Evolutionary conservation across 2,329 filamentous ascomycete species (phyloP), one percentile per base, ranked within the genome.

Genomic region (Xylaria sp.): DNA sequence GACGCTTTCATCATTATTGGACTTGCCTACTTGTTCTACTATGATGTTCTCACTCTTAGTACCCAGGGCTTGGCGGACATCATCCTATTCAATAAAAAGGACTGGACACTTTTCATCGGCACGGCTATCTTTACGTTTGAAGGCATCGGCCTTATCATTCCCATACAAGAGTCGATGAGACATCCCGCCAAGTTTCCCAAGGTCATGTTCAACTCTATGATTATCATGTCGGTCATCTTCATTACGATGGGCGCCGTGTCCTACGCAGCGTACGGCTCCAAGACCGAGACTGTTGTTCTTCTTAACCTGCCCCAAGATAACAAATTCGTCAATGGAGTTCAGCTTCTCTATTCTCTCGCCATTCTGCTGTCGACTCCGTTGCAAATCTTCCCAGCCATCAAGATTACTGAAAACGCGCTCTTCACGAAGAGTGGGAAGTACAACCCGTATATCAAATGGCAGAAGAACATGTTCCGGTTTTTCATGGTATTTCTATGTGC

Each of bases 91-190:
- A 99, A 99, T 83, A 82, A 91, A 49, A 89, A 92, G 69, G 91
- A 94, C 79, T 99, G 97, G 96, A 97, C 96, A 0, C 87, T 99
- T 4, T 98, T 99, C 80, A 99, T 99, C 75, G 97, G 96, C 70
- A 99, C 97, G 0, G 96, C 97, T 33, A 98, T 99, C 79, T 99
- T 99, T 83, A 98, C 96, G 0, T 99, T 98, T 78, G 96, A 99
- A 79, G 96, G 96, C 33, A 97, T 99, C 70, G 97, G 96, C 13
- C 89, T 99, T 58, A 97, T 99, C 80, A 98, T 99, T 71, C 96
- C 97, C 0, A 98, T 99, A 69, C 97, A 99, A 81, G 94, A 97
- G 77, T 97, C 94, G 25, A 99, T 99, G 96, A 92, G 91, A 78
- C 86, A 94, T 51, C 97, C 95, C 0, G 86, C 90, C 72, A 95